Evolutionary conservation across 2,329 filamentous ascomycete genomes (phyloP).

Genomic region (Verticillium nonalfalfae): DNA sequence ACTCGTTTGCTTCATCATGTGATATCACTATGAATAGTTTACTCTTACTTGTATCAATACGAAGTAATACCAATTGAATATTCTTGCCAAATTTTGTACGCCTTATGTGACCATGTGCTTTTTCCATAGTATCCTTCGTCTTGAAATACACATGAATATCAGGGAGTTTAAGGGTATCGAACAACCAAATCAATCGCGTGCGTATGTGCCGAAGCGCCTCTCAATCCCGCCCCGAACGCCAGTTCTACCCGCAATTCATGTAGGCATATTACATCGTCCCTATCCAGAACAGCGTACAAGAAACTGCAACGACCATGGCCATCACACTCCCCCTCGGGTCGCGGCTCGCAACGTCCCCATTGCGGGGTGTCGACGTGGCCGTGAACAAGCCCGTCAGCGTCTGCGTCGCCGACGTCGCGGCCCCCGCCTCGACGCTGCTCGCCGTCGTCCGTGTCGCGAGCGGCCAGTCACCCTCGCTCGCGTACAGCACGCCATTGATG

Average conservation of each 20-base stretch:
- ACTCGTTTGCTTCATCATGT: too few species aligned
- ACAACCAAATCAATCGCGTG: not conserved
- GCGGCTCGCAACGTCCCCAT: not conserved
- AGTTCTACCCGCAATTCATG: not conserved
- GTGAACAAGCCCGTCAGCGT: conserved; percentile 12
- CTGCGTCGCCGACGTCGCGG: conserved; percentile 28
- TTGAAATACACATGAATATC: not conserved
- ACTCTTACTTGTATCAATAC: not conserved
- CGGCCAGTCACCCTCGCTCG: conserved; percentile 32
- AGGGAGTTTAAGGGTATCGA: not conserved
- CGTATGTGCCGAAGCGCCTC: not conserved
- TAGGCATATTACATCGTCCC: not conserved
- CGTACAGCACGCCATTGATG: conserved; percentile 53
- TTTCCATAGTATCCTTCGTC: too few species aligned
- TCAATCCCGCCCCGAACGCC: not conserved
- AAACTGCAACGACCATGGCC: conserved; percentile 17
- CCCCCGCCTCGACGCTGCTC: conserved; percentile 10
- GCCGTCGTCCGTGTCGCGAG: conserved; percentile 19
- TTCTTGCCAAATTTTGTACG: not conserved
- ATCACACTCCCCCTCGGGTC: conserved; percentile 1
- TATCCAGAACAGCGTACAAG: not conserved
- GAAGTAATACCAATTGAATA: not conserved
- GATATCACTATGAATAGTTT: too few species aligned
- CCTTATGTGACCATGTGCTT: not conserved
- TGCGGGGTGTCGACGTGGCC: conserved; percentile 1